A percentile compares a stretch with the other conserved stretches of the same genome.
Evolutionary conservation across 2,329 filamentous ascomycete genomes (phyloP).

Genomic region (Phialophora chinensis): DNA sequence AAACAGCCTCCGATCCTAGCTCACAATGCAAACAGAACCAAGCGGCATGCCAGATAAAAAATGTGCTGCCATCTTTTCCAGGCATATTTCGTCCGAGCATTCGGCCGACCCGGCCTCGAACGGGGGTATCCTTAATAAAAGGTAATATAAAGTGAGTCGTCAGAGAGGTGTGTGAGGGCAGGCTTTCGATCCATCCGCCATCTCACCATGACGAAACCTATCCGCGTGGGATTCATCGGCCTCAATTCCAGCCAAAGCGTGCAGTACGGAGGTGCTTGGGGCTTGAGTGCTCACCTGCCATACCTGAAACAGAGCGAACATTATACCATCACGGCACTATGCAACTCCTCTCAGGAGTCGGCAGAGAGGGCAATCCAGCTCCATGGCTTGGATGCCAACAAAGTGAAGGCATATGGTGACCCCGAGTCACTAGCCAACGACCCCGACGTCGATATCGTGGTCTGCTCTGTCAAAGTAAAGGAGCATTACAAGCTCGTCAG

Average conservation of each 20-base stretch:
- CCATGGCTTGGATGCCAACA: conserved; percentile 50
- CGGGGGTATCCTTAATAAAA: background rate
- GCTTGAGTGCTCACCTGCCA: conserved; percentile 12
- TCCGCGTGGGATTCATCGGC: conserved; percentile 18
- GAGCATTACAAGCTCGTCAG: conserved; percentile 54
- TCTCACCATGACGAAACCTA: conserved; percentile 11
- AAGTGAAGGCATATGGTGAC: conserved; percentile 54
- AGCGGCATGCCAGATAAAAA: no score
- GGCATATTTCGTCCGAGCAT: conserved; percentile 1
- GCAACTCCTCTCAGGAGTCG: conserved; percentile 54
- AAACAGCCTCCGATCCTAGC: no score
- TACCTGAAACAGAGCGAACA: conserved; percentile 13
- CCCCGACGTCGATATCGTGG: conserved; percentile 59
- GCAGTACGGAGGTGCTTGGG: conserved; percentile 8
- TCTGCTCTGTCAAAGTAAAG: conserved; percentile 60
- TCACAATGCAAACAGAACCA: no score
- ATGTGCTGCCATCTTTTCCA: no score
- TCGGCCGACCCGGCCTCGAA: background rate
- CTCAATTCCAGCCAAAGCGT: conserved; percentile 4
- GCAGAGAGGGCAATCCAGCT: conserved; percentile 51
- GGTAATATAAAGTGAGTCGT: background rate
- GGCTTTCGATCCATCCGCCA: background rate
- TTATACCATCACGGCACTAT: conserved; percentile 21
- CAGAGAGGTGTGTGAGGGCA: background rate
- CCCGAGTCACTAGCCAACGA: conserved; percentile 52